phyloP scores from a whole-genome alignment of 2,329 filamentous ascomycete genomes.

The Gliomastix tumulicola region DNA sequence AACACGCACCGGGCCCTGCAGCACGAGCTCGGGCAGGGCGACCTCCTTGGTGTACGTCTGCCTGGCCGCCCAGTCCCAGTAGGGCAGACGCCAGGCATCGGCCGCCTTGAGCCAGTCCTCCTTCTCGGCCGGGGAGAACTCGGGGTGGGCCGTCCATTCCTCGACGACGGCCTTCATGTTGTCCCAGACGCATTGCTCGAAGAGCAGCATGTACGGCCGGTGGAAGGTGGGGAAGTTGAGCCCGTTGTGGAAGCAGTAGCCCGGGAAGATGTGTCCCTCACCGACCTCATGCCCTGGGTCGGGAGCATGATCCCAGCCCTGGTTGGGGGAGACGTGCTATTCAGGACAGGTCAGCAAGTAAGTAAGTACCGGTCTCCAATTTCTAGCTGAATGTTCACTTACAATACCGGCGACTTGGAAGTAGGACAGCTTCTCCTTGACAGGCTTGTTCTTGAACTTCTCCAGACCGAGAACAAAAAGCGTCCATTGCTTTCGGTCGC shows the following conservation, averaged over 20 bases:
- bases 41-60: slow-evolving; percentile 5
- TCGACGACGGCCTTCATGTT: slow-evolving; percentile 1
- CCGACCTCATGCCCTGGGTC: neutral
- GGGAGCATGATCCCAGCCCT: no score
- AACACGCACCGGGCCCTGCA: neutral
- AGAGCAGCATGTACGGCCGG: slow-evolving; percentile 55
- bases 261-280: slow-evolving; percentile 20
- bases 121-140: no score
- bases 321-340: no score
- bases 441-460: slow-evolving; percentile 3
- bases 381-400: no score
- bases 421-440: slow-evolving; percentile 7
- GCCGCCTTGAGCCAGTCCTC: slow-evolving; percentile 15
- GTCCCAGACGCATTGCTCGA: slow-evolving; percentile 35
- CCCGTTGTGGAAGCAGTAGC: slow-evolving; percentile 55
- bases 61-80: slow-evolving; percentile 24
- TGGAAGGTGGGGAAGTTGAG: slow-evolving; percentile 61
- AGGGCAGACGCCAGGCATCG: slow-evolving; percentile 19
- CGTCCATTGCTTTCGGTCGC: slow-evolving; percentile 4
- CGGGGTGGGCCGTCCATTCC: neutral
- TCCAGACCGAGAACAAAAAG: slow-evolving; percentile 5
- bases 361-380: no score
- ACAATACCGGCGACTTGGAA: slow-evolving; percentile 3
- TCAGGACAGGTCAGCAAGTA: no score
- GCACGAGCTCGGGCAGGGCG: slow-evolving; percentile 4